Evolutionary conservation across 2,329 filamentous ascomycete species (phyloP), one percentile per base, ranked within the genome.

Genomic region (Sordariomycetes sp.): DNA sequence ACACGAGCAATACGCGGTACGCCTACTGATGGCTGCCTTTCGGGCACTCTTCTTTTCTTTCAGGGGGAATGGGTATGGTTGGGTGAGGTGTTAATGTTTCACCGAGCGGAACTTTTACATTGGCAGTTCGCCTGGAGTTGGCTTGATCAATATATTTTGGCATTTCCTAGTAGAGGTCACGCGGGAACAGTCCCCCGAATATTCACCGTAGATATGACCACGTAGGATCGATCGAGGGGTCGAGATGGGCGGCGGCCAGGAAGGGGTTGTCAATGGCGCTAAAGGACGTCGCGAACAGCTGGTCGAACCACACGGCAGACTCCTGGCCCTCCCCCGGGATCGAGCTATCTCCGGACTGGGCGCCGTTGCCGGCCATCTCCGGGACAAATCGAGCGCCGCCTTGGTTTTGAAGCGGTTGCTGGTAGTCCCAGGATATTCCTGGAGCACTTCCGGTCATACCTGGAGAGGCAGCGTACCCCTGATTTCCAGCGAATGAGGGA

Each of bases 241-340:
- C 67, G 51, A 70, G 69, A 40, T 70, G 66, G 0, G 68, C 67
- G 18, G 68, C 65, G 4, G 65, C 67, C 16, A 70, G 61, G 25
- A 69, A 69, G 0, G 68, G 68, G 20, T 69, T 70, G 10, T 70
- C 68, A 52, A 70, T 68, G 1, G 67, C 67, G 25, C 66, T 68
- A 51, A 70, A 70, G 0, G 68, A 69, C 40, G 67, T 70, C 1
- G 66, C 68, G 59, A 70, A 70, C 20, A 70, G 51, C 43, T 70
- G 68, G 8, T 70, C 68, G 43, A 69, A 70, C 68, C 68, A 70
- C 50, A 69, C 67, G 60, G 70, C 69, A 0, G 68, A 69, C 55
- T 70, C 67, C n/a, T 70, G 68, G 0, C 67, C 68, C 20, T 70
- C 68, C 0, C 18, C 64, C 54, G 8, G 54, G 6, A 50, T 24